These are phyloP conservation scores for Neopestalotiopsis sp. DNA, from an alignment of 2,329 filamentous ascomycete genomes.

Conservation along the genomic window DNA sequence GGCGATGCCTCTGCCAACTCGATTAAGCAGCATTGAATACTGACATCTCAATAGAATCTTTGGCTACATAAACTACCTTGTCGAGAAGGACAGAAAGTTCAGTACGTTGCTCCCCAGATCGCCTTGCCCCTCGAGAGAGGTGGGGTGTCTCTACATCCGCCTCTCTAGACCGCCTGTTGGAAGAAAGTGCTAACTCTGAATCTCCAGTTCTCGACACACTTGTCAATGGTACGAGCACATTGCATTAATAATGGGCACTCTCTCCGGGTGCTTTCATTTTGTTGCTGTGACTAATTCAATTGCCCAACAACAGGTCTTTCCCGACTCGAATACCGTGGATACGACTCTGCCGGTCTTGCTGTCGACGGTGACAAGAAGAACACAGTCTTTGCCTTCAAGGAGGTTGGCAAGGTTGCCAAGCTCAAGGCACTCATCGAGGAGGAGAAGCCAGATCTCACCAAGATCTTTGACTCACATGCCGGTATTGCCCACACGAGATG, in stretches of 20 bases:
- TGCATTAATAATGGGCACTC: not conserved
- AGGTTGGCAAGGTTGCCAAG: slow-evolving; percentile 98
- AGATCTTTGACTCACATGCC: slow-evolving; percentile 96
- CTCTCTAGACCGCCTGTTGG: not conserved
- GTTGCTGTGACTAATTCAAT: not conserved
- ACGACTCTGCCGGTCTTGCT: slow-evolving; percentile 95
- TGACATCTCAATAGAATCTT: slow-evolving; percentile 62
- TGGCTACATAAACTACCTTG: slow-evolving; percentile 98
- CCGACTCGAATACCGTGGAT: slow-evolving; percentile 97
- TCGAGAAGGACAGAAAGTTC: slow-evolving; percentile 97
- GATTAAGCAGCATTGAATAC: not conserved
- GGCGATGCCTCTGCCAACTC: not conserved
- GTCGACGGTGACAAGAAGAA: slow-evolving; percentile 99
- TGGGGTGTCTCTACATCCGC: not conserved
- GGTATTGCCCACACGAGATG: slow-evolving; percentile 99
- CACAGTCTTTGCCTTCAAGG: slow-evolving; percentile 96
- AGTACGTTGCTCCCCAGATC: slow-evolving; percentile 38
- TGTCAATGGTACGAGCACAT: slow-evolving; percentile 76
- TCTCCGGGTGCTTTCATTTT: not conserved
- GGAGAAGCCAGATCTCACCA: slow-evolving; percentile 81
- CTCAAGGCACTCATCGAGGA: slow-evolving; percentile 91
- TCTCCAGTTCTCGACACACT: slow-evolving; percentile 78
- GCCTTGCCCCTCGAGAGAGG: not conserved
- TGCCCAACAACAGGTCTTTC: slow-evolving; percentile 70
- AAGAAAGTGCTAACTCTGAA: not conserved